A percentile compares a stretch with the other conserved stretches of the same genome.
phyloP scores from a whole-genome alignment of 2,329 filamentous ascomycete genomes.

The Monosporascus sp. region DNA sequence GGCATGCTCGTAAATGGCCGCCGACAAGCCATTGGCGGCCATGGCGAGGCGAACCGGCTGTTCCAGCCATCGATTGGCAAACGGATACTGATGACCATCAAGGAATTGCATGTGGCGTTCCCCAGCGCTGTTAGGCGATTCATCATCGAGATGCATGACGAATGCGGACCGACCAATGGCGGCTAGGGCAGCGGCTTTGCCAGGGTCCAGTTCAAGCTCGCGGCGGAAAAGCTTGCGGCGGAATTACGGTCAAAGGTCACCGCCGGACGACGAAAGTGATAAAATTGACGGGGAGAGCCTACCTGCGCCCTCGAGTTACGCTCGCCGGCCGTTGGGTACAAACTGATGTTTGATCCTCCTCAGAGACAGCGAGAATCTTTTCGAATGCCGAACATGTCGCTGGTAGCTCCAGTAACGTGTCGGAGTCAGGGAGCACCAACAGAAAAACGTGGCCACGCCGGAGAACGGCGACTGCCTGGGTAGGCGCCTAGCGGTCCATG shows the following conservation, averaged over 20 bases:
- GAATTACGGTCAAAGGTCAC: background rate
- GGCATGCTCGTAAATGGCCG: constrained; percentile 9
- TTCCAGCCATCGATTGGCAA: constrained; percentile 13
- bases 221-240: constrained; percentile 7
- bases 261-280: background rate
- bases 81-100: constrained; percentile 2
- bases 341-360: background rate
- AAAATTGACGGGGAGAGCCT: background rate
- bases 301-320: constrained; percentile 10
- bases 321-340: constrained; percentile 11
- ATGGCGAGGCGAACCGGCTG: constrained; percentile 10
- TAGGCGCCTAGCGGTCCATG: constrained; percentile 2
- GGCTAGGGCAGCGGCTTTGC: constrained; percentile 2
- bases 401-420: background rate
- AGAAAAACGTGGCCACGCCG: constrained; percentile 12
- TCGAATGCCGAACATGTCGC: constrained; percentile 4
- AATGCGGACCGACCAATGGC: constrained; percentile 8
- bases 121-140: constrained; percentile 3
- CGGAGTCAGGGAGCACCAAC: background rate
- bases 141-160: constrained; percentile 12
- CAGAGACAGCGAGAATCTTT: constrained; percentile 4
- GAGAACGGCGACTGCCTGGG: constrained; percentile 7
- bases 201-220: constrained; percentile 4
- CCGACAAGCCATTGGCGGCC: constrained; percentile 11
- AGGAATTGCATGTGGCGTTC: constrained; percentile 9